Percentiles rank a stretch among this genome's conserved stretches.
Conservation (phyloP, 2,329 filamentous ascomycete genomes). For the Pseudocercospora vitis region DNA sequence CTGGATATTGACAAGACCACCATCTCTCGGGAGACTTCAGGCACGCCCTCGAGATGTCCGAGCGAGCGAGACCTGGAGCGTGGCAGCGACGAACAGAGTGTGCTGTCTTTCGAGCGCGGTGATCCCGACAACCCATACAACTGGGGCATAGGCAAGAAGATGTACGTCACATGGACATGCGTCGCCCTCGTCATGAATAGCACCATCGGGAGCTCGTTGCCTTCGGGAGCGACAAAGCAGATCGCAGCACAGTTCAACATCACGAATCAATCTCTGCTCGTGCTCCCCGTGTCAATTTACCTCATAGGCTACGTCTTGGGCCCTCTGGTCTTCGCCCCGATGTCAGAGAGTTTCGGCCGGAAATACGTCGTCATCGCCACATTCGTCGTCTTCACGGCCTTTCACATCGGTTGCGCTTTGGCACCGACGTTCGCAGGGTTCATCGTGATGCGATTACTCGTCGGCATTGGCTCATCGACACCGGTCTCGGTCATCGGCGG, state of each 20-base stretch:
- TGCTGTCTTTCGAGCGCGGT: slow-evolving; percentile 42
- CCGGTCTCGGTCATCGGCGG: slow-evolving; percentile 61
- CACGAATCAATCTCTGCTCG: slow-evolving; percentile 44
- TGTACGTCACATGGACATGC: slow-evolving; percentile 54
- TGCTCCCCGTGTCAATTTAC: slow-evolving; percentile 53
- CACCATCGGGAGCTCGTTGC: slow-evolving; percentile 65
- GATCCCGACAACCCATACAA: slow-evolving; percentile 47
- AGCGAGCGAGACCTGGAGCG: no score
- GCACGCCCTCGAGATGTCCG: slow-evolving; percentile 18
- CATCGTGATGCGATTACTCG: slow-evolving; percentile 47
- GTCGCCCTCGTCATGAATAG: slow-evolving; percentile 65
- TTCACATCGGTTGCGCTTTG: slow-evolving; percentile 48
- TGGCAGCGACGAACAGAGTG: slow-evolving; percentile 8
- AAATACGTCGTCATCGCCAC: slow-evolving; percentile 52
- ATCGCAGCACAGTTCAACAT: slow-evolving; percentile 61
- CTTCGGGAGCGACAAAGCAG: slow-evolving; percentile 61
- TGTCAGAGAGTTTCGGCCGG: slow-evolving; percentile 48
- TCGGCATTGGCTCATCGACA: slow-evolving; percentile 47
- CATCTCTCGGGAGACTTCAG: slow-evolving; percentile 27
- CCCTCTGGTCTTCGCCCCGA: slow-evolving; percentile 47
- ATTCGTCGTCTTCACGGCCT: slow-evolving; percentile 49
- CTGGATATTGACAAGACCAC: slow-evolving; percentile 2
- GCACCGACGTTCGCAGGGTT: slow-evolving; percentile 47
- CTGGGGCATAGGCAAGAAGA: slow-evolving; percentile 51
- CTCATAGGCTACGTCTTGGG: slow-evolving; percentile 51